Evolutionary conservation across 192 early-diverging fungal genomes (phyloP), one percentile per base, ranked within the genome.

Genomic region (Coemansia sp.): DNA sequence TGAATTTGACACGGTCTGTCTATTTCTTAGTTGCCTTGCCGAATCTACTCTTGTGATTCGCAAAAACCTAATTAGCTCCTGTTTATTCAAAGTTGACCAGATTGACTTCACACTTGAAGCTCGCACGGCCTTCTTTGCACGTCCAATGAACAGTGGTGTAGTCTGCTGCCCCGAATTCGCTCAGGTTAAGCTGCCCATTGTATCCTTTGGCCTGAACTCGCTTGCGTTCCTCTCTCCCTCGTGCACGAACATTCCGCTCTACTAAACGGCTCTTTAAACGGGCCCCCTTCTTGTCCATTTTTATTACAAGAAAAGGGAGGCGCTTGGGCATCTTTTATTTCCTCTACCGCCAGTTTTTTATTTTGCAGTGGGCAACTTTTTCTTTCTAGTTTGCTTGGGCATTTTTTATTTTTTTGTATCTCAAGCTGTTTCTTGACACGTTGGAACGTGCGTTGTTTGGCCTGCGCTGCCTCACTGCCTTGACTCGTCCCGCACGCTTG

Each of bases 121-220:
- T 32, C 32, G 32, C 32, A 32, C 32, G 52, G 57, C 49, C 35
- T 51, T 21, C 35, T 54, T 38, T 52, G 41, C 65, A 63, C 59
- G 24, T 64, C 73, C 64, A 79, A 79, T 79, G 76, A 79, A 70
- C 64, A 73, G 76, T 41, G 67, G 71, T 43, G 63, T 62, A 59
- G 41, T 59, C 60, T 73, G 67, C 76, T 79, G 76, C 71, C 65
- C 57, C 64, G 52, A 59, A 73, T 37, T 62, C 50, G 65, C 52
- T 51, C 71, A 70, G 76, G 64, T 66, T 60, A 67, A 60, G 66
- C 67, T 76, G 64, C 65, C 73, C 32, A 59, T 61, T 45, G 70
- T 66, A 24, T 73, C 76, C 50, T 79, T 79, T 54, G 67, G 76
- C 69, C 76, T 54, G 64, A 69, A 79, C 76, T 72, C 76, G 51